Conservation (phyloP, 305 asterid genomes). For the Fraxinus floribunda region DNA sequence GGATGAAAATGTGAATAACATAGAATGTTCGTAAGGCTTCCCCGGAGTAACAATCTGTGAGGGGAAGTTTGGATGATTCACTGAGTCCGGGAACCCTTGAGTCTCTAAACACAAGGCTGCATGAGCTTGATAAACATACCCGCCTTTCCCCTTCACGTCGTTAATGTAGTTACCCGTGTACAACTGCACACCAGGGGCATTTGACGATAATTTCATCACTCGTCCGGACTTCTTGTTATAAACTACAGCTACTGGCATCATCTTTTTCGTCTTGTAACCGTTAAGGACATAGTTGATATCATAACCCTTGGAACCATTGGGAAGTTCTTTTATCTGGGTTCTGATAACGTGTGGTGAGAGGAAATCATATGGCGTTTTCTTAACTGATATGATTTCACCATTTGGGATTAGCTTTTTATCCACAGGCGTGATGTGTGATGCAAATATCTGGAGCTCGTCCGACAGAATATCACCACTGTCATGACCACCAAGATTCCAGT, state of each 20-base stretch:
- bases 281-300: background rate
- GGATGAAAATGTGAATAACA: background rate
- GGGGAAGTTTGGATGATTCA: background rate
- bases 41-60: background rate
- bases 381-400: background rate
- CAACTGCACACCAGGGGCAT: background rate
- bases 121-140: background rate
- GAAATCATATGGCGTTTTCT: background rate
- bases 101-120: background rate
- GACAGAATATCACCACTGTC: background rate
- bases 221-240: background rate
- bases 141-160: background rate
- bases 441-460: background rate
- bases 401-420: background rate
- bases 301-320: background rate
- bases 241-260: background rate
- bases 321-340: background rate
- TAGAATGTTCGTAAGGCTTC: background rate
- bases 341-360: background rate
- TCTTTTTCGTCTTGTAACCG: background rate
- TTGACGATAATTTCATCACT: background rate
- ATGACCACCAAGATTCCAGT: background rate
- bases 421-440: background rate
- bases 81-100: background rate
- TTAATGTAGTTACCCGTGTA: background rate